Base-by-base conservation (phyloP, 345 rosid genomes). In the Ceriops zippeliana region DNA sequence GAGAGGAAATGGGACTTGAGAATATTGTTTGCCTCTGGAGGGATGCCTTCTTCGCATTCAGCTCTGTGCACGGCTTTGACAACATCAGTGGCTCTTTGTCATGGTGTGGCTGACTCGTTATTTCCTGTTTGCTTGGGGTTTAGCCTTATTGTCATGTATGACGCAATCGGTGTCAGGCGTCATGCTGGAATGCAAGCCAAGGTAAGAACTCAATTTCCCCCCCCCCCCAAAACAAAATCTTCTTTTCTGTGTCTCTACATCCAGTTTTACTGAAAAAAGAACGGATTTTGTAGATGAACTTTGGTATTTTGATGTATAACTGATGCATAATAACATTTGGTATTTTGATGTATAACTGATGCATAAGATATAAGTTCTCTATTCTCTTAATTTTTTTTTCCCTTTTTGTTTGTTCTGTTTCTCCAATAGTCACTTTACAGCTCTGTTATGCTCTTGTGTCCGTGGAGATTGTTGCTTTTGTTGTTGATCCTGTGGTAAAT, bases 151-250 rank as follows among this genome's bases (percentile, higher is more conserved):
- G 98, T 93, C 5, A 93, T 93, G 97, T 93, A 93, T 69, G 98
- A 93, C 73, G 97, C 98, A 0, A 93, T 88, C 16, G 98, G 98
- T 13, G 96, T 93, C 42, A 76, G 97, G 79, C 88, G 97, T n/a
- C 97, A 93, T 70, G 98, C 97, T 13, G 98, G 98, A 57, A 89
- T 93, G 92, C 98, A 93, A 78, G 98, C 98, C 76, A 84, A 88
- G 98, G 98, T 90, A 76, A 77, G 35, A 5, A 10, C 21, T 37
- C 6, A 7, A 6, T 49, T 26, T 15, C 52, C 58, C 30, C 28
- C 62, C 19, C 49, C 47, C 3, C 26, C 26, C 24, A 22, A 24
- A 24, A 24, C 13, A 42, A 42, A 42, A 42, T 3, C 17, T 15
- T 42, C 15, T 10, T 38, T 38, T 11, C 0, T 42, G 17, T 42